Percentiles rank a stretch among this genome's conserved stretches.
Evolutionary conservation across 306 rosid genomes (phyloP).

Genomic region (Benincasa hispida): DNA sequence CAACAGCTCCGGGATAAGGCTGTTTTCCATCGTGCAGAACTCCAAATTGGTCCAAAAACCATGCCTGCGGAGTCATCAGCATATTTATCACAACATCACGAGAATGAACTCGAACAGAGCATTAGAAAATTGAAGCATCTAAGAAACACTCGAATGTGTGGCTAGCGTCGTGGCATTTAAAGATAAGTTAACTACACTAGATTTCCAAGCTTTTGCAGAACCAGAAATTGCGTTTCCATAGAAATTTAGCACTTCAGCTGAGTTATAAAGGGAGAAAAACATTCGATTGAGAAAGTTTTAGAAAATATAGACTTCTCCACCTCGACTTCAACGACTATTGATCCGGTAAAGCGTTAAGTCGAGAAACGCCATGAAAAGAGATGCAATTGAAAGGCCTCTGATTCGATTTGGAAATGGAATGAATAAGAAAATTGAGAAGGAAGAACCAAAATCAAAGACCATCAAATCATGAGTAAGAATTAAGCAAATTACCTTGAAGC

Average conservation of each 20-base stretch:
- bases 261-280: not conserved
- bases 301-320: not conserved
- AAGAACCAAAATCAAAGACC: not conserved
- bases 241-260: not conserved
- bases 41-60: conserved; percentile 93
- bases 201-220: not conserved
- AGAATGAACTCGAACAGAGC: not conserved
- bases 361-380: not conserved
- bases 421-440: not conserved
- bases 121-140: not conserved
- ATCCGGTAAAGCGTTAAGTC: not conserved
- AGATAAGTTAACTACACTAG: not conserved
- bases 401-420: not conserved
- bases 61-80: conserved; percentile 38
- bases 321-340: not conserved
- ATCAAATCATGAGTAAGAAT: not conserved
- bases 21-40: conserved; percentile 92
- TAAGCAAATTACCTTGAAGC: conserved; percentile 39
- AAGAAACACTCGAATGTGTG: not conserved
- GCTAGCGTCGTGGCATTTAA: not conserved
- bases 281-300: not conserved
- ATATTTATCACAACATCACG: not conserved
- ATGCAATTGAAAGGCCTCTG: not conserved
- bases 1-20: conserved; percentile 75
- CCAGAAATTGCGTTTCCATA: not conserved